These are phyloP conservation scores for Rhizomucor pusillus DNA, from an alignment of 371 early-diverging fungal genomes.

Conservation along the genomic window DNA sequence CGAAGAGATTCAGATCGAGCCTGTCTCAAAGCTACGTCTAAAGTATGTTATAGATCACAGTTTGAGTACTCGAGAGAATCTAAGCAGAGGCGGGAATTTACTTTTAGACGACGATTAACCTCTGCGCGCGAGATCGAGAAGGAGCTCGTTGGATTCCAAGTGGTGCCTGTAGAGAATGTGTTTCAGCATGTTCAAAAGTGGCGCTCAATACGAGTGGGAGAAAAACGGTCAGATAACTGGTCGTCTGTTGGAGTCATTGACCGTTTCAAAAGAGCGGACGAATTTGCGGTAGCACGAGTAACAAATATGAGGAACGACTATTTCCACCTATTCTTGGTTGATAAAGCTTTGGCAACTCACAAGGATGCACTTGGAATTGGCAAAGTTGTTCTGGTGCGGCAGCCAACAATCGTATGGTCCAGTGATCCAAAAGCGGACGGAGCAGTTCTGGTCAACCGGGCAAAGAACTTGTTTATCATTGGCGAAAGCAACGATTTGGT, in stretches of 20 bases:
- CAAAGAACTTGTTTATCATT: conserved; percentile 31
- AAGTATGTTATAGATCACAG: too few relatives aligned
- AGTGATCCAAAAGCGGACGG: conserved; percentile 15
- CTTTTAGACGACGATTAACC: too few relatives aligned
- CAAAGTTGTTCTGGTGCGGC: conserved; percentile 22
- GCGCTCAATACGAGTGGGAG: conserved; percentile 26
- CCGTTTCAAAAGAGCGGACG: conserved; percentile 10
- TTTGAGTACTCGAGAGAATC: too few relatives aligned
- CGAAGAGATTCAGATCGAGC: too few relatives aligned
- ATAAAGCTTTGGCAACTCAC: conserved; percentile 20
- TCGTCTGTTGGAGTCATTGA: conserved; percentile 36
- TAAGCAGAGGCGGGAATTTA: too few relatives aligned
- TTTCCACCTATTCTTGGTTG: conserved; percentile 28
- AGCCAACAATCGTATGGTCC: conserved; percentile 26
- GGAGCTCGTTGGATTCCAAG: too few relatives aligned
- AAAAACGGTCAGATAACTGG: conserved; percentile 33
- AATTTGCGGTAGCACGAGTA: conserved; percentile 23
- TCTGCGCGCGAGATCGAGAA: too few relatives aligned
- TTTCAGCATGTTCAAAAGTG: conserved; percentile 8
- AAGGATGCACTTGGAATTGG: conserved; percentile 22
- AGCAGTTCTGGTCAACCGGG: conserved; percentile 24
- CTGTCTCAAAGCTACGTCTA: too few relatives aligned
- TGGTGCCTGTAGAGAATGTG: conserved; percentile 11
- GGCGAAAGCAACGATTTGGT: conserved; percentile 36
- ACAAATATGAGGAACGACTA: conserved; percentile 30